Evolutionary conservation across 306 rosid species (phyloP).

Genomic region (Bauhinia variegata): DNA sequence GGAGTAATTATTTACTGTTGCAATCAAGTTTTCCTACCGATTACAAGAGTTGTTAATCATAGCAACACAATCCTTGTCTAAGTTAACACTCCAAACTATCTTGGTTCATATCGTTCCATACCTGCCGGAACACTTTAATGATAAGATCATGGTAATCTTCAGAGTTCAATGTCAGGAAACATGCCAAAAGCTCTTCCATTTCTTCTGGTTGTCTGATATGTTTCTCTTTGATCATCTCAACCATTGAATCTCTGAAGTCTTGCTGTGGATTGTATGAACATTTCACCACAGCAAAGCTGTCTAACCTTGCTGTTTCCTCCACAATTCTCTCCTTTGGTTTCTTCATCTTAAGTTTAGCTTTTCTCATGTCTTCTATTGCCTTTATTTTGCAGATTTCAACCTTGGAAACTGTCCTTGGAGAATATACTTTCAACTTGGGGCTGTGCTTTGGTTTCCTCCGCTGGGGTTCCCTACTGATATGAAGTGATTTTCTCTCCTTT

Average conservation of each 20-base stretch:
- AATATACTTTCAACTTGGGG: slow-evolving; percentile 55
- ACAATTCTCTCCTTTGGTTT: slow-evolving; percentile 40
- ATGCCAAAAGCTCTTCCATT: slow-evolving; percentile 83
- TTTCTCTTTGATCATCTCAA: slow-evolving; percentile 83
- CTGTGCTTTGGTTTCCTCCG: slow-evolving; percentile 57
- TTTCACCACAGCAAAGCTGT: slow-evolving; percentile 83
- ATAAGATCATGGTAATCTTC: slow-evolving; percentile 85
- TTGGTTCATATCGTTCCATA: slow-evolving; percentile 75
- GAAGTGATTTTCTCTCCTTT: slow-evolving; percentile 55
- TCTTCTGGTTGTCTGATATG: slow-evolving; percentile 63
- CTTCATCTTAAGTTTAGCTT: slow-evolving; percentile 61
- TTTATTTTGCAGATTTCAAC: slow-evolving; percentile 70
- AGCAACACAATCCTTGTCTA: slow-evolving; percentile 38
- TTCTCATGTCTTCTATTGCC: slow-evolving; percentile 70
- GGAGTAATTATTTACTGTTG: slow-evolving; percentile 32
- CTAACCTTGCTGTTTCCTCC: slow-evolving; percentile 47
- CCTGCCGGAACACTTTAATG: slow-evolving; percentile 82
- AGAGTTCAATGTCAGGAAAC: slow-evolving; percentile 82
- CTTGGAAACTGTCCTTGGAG: slow-evolving; percentile 72
- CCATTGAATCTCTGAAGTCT: slow-evolving; percentile 96
- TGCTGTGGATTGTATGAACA: slow-evolving; percentile 68
- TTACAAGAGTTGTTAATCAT: slow-evolving; percentile 35
- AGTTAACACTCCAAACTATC: slow-evolving; percentile 42
- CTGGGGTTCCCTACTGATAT: slow-evolving; percentile 63
- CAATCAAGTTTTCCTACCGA: slow-evolving; percentile 14